Evolutionary conservation across 2,329 filamentous ascomycete genomes (phyloP), one percentile per base, ranked within the genome.

Genomic region (Paracorniculantispora psalliotae): DNA sequence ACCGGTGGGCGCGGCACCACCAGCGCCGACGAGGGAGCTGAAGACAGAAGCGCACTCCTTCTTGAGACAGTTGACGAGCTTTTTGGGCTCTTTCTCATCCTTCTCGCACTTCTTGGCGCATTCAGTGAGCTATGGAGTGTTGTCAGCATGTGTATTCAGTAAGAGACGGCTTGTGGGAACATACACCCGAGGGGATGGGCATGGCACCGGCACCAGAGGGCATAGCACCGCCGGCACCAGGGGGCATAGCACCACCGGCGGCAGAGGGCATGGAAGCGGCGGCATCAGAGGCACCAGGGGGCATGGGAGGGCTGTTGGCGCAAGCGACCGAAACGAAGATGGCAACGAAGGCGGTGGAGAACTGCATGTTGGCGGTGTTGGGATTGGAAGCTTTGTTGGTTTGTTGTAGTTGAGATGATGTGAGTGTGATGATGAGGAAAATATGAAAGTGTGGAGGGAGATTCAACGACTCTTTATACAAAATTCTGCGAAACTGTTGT

Each of bases 351-450:
- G 26, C 25, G 15, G 51, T 17, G 51, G 35, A 37, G 35, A 44
- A 54, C 21, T 54, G 23, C 51, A 54, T 54, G 37, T 43, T 44
- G 19, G 51, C 51, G 51, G 37, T 53, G 17, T n/a, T 43, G 15
- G 10, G 21, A 4, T 28, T 7, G 21, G 23, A 23, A 28, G 21
- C 4, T 17, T 15, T 15, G 23, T 49, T 21, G 4, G 46, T 49
- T 49, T 49, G 12, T 6, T 28, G 46, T 47, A 39, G 9, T 26
- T 41, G 35, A 19, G 25, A 15, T 49, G 28, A 23, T 28, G 12
- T 49, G 46, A n/a, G 15, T 49, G 30, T 33, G 30, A 33, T 33
- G 30, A 33, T 33, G 30, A 33, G 12, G 30, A 33, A 12, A 33
- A 33, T 6, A 33, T 6, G 30, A 6, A 6, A 12, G 6, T 33